phyloP scores from a whole-genome alignment of 2,329 filamentous ascomycete species.

The Teratosphaeria pseudoeucalypti region DNA sequence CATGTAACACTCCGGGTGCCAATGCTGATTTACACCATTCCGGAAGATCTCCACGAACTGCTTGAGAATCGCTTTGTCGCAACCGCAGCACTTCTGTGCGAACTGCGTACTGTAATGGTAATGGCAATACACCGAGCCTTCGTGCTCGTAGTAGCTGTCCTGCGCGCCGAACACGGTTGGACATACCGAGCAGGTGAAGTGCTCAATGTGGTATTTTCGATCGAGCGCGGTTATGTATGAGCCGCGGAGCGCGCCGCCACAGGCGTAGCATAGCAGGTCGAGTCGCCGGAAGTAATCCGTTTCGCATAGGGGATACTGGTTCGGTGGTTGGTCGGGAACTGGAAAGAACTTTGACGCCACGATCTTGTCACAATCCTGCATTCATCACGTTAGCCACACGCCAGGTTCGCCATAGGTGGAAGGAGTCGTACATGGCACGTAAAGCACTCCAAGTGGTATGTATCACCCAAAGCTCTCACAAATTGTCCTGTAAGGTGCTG shows the following conservation, averaged over 20 bases:
- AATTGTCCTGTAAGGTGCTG: constrained; percentile 88
- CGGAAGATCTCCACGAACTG: constrained; percentile 98
- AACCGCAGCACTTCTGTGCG: constrained; percentile 91
- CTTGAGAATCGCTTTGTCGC: constrained; percentile 92
- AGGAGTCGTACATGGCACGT: constrained; percentile 69
- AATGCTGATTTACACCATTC: constrained; percentile 96
- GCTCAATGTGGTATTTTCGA: constrained; percentile 96
- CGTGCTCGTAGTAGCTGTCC: constrained; percentile 98
- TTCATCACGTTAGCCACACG: constrained; percentile 12
- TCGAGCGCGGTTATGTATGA: constrained; percentile 98
- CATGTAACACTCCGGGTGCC: constrained; percentile 99
- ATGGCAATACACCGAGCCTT: constrained; percentile 92
- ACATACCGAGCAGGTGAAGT: constrained; percentile 96
- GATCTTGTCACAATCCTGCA: constrained; percentile 90
- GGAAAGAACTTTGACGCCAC: constrained; percentile 99
- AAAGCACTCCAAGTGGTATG: constrained; percentile 96
- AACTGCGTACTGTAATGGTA: constrained; percentile 98
- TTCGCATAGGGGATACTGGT: constrained; percentile 92
- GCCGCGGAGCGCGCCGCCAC: constrained; percentile 81
- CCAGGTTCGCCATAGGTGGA: constrained; percentile 9
- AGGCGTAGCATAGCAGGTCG: constrained; percentile 82
- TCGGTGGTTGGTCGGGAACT: constrained; percentile 78
- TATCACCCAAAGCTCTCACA: constrained; percentile 83
- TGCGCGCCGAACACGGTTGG: constrained; percentile 96
- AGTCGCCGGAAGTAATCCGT: constrained; percentile 94